A percentile compares a stretch with the other conserved stretches of the same genome.
phyloP scores from a whole-genome alignment of 306 rosid genomes.

The Corylus heterophylla region DNA sequence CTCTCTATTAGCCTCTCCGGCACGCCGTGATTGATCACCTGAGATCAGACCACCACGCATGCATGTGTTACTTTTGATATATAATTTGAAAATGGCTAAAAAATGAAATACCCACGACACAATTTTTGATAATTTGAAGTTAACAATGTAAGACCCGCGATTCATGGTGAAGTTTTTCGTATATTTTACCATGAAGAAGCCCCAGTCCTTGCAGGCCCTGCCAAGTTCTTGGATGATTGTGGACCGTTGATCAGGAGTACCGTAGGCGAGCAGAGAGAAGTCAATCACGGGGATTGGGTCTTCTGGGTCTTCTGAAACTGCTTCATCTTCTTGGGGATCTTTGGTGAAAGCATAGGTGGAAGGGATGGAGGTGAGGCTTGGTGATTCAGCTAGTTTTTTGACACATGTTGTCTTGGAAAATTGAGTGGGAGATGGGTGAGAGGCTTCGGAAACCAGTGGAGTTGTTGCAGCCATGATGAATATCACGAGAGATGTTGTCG shows the following conservation, averaged over 20 bases:
- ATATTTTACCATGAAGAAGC: constrained; percentile 46
- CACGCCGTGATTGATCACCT: constrained; percentile 62
- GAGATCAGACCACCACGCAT: background rate
- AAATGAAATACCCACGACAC: too few species aligned
- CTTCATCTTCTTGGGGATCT: constrained; percentile 18
- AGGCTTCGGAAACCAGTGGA: background rate
- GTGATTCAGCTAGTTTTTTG: constrained; percentile 43
- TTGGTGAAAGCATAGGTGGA: constrained; percentile 34
- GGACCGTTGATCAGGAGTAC: constrained; percentile 34
- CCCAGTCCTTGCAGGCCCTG: constrained; percentile 53
- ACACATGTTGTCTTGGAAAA: constrained; percentile 37
- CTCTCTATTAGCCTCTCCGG: constrained; percentile 40
- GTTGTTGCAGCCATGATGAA: background rate
- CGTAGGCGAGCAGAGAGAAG: constrained; percentile 42
- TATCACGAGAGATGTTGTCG: too few species aligned
- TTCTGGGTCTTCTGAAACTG: constrained; percentile 35
- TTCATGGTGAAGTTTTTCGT: background rate
- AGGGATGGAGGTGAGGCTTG: constrained; percentile 30
- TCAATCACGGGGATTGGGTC: constrained; percentile 49
- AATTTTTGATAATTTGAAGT: too few species aligned
- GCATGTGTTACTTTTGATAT: too few species aligned
- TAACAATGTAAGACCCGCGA: too few species aligned
- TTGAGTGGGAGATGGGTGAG: constrained; percentile 8
- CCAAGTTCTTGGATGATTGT: constrained; percentile 26
- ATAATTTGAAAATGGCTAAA: too few species aligned